Evolutionary conservation across 148 eudicot species (phyloP), one percentile per base, ranked within the genome.

Genomic region (Dysphania ambrosioides): DNA sequence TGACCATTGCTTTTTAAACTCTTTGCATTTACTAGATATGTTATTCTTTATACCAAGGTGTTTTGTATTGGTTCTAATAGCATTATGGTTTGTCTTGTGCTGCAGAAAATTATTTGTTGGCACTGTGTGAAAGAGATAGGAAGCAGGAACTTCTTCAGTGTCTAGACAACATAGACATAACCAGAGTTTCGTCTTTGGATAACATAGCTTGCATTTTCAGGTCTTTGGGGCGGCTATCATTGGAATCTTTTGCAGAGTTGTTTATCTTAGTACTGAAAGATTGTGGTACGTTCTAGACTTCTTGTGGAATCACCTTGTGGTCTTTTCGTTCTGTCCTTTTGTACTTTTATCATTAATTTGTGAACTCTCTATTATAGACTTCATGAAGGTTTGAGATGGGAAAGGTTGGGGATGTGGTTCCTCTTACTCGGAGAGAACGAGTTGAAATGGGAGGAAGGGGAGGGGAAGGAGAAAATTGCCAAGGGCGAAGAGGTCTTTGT

Each of bases 71-170:
- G 24, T 65, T 79, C 41, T 42, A 7, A 38, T 7, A 30, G 47
- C 16, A 23, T 65, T 55, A 70, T 57, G n/a, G n/a, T 9, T 70
- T 63, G 30, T 27, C 70, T 77, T 76, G 74, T 86, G 41, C 64
- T 84, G 87, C 92, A 92, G 97, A 89, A 82, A 81, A 83, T 76
- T 92, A 87, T 75, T 81, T 95, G 76, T 70, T 95, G 81, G 99
- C 99, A 15, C 76, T 95, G 70, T 89, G 90, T 72, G 94, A 87
- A 83, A 82, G 91, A 79, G 93, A 87, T 72, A 84, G 92, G 71
- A 81, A 67, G 79, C 66, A 89, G 76, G 99, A 92, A 77, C 79
- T 95, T 77, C 78, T 79, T 80, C 76, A 76, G 68, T 80, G 92
- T 59, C 70, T 95, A 67, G 89, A 86, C 49, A 67, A 73, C 51